Base-by-base conservation (phyloP, 768 basidiomycete genomes). In the Trametes villosa region DNA sequence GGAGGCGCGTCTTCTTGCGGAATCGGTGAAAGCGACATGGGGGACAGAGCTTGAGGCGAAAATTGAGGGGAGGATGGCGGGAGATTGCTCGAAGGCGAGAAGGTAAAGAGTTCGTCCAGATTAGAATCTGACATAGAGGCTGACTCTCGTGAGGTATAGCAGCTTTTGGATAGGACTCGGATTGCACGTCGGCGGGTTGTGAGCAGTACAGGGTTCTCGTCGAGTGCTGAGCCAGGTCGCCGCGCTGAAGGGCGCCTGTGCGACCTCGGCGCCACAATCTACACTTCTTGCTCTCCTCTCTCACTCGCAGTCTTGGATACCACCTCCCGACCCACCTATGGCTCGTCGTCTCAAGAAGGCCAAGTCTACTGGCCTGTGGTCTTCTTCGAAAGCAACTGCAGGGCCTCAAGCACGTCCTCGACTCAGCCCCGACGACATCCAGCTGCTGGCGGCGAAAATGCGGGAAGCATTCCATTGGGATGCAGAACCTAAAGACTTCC, bases 401-500 rank as follows among this genome's bases (percentile, higher is more conserved):
- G 40, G 6, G 40, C 40, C n/a, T 13, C 44, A 45, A 22, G 44
- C 45, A 9, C 52, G 17, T 18, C 33, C 34, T 13, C 36, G 41
- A 6, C 61, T 57, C 15, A 47, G 31, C 18, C 33, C 59, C 2
- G 49, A 58, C 17, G 57, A 66, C 1, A 17, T 63, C 12, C 22
- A 22, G 1, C 12, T 30, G 3, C 63, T 67, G 0, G 31, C 63
- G 0, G 0, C 11, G 3, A 20, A 46, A 12, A 72, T 72, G 60
- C 49, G 59, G 13, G 45, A 57, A 13, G 50, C 50, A 38, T 74
- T 71, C 34, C 30, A 60, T 3, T 74, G 74, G 72, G 36, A 38
- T 9, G 41, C 63, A 17, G 50, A 55, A 11, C 68, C 69, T 5
- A 62, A 61, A 0, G 36, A 48, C 3, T 75, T 75, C 54, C 79